phyloP scores from a whole-genome alignment of 805 yeast genomes.

The Wickerhamiella musiphila region DNA sequence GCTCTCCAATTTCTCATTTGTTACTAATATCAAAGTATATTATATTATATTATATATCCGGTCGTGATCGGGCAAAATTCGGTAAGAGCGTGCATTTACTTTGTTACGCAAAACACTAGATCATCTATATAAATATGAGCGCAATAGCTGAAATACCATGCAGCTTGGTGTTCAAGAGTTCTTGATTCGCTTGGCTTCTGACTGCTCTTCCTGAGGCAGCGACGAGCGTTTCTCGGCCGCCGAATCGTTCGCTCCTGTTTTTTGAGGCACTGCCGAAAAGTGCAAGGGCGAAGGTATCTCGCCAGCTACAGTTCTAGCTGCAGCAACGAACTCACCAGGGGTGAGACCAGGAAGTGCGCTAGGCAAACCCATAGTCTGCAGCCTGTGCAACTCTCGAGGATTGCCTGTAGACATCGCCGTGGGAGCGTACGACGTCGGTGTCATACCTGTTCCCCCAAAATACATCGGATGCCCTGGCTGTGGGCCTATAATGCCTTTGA shows the following conservation, averaged over 20 bases:
- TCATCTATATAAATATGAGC: too few relatives aligned
- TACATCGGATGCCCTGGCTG: too few relatives aligned
- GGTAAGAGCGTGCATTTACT: background rate
- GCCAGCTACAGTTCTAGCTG: background rate
- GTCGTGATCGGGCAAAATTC: background rate
- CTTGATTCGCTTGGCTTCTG: too few relatives aligned
- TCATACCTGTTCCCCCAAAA: too few relatives aligned
- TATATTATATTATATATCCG: background rate
- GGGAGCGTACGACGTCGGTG: too few relatives aligned
- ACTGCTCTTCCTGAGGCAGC: too few relatives aligned
- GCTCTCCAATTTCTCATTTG: background rate
- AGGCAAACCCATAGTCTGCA: conserved; percentile 1
- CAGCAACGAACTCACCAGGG: background rate
- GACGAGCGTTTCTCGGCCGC: too few relatives aligned
- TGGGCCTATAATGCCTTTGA: background rate
- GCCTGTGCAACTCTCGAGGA: too few relatives aligned
- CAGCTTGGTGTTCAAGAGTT: too few relatives aligned
- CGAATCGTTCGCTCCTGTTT: too few relatives aligned
- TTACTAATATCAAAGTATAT: background rate
- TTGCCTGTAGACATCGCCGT: too few relatives aligned
- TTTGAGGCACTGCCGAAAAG: background rate
- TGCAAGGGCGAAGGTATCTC: background rate
- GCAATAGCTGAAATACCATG: too few relatives aligned
- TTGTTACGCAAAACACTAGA: background rate
- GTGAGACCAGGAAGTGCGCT: conserved; percentile 2